These are phyloP conservation scores for Backusella westeae DNA, from an alignment of 192 early-diverging fungal genomes.

Conservation along the genomic window DNA sequence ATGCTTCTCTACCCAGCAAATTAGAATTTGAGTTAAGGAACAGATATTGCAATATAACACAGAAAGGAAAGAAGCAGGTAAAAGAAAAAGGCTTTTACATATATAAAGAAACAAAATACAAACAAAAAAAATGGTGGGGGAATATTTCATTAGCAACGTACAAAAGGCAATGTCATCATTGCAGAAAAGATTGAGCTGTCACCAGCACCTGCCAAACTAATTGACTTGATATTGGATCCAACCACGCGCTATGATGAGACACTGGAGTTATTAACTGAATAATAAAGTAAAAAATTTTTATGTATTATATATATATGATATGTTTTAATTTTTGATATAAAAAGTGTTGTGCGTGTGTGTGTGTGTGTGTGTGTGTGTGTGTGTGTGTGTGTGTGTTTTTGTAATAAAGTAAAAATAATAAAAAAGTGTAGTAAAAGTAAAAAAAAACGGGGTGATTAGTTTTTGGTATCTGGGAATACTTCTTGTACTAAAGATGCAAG, in stretches of 20 bases:
- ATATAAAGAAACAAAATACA: neutral
- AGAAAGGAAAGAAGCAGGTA: neutral
- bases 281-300: too few species aligned
- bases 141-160: neutral
- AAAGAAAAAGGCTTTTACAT: neutral
- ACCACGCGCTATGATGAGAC: neutral
- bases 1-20: neutral
- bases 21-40: neutral
- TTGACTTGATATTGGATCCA: neutral
- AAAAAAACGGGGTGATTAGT: neutral
- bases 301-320: neutral
- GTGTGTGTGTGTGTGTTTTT: neutral
- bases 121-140: neutral
- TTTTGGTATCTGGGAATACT: slow-evolving; percentile 26
- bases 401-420: neutral
- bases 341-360: neutral
- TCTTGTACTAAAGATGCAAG: slow-evolving; percentile 28
- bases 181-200: neutral
- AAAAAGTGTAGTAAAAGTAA: neutral
- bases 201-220: neutral
- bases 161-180: neutral
- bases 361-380: neutral
- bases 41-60: neutral
- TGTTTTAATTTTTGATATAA: slow-evolving; percentile 5
- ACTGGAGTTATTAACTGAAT: neutral